phyloP scores from a whole-genome alignment of 441 rosid genomes.

The Codiaeum variegatum region DNA sequence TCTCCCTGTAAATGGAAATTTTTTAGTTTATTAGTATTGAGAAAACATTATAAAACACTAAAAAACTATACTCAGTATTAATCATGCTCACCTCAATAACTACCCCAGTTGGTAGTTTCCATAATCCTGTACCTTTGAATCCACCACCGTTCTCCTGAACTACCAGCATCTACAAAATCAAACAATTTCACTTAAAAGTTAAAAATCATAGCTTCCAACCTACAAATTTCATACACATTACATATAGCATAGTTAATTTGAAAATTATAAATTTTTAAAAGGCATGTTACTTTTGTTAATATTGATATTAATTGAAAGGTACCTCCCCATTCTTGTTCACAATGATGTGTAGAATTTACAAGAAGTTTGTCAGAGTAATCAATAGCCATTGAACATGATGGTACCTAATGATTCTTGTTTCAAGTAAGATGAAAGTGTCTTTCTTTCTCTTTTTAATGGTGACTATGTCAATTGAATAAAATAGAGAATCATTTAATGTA shows the following conservation, averaged over 20 bases:
- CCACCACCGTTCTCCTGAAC: slow-evolving; percentile 63
- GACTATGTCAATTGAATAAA: too few relatives aligned
- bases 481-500: too few relatives aligned
- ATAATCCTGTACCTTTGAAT: slow-evolving; percentile 47
- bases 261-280: too few relatives aligned
- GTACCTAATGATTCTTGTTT: too few relatives aligned
- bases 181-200: background rate
- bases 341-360: slow-evolving; percentile 67
- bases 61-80: background rate
- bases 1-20: slow-evolving; percentile 49
- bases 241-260: too few relatives aligned
- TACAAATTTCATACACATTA: background rate
- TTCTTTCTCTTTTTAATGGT: too few relatives aligned
- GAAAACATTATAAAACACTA: background rate
- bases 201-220: background rate
- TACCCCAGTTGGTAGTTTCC: slow-evolving; percentile 85
- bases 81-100: slow-evolving; percentile 44
- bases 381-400: slow-evolving; percentile 81
- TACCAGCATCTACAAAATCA: slow-evolving; percentile 50
- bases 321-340: slow-evolving; percentile 47
- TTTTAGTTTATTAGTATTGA: background rate
- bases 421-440: too few relatives aligned
- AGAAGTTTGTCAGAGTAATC: slow-evolving; percentile 45
- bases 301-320: background rate
- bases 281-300: background rate